Conservation (phyloP, 164 flowering plant genomes). For the Litsea cubeba region DNA sequence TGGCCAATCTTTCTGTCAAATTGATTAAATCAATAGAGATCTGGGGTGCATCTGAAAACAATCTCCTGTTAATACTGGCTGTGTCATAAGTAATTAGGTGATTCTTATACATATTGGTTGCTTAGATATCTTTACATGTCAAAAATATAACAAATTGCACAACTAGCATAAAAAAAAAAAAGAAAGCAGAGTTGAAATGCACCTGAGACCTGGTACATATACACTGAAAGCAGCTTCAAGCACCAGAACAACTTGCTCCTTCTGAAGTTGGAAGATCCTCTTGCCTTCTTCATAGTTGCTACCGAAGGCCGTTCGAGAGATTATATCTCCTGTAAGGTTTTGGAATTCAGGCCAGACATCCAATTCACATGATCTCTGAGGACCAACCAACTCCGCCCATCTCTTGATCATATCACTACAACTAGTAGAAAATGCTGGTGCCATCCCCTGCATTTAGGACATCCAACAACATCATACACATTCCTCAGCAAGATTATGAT, state of each 20-base stretch:
- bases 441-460: slow-evolving; percentile 15
- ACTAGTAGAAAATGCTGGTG: slow-evolving; percentile 20
- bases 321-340: slow-evolving; percentile 14
- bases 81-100: too few species aligned
- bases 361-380: slow-evolving; percentile 13
- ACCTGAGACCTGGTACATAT: slow-evolving; percentile 40
- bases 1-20: too few species aligned
- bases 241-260: slow-evolving; percentile 19
- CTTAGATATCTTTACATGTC: too few species aligned
- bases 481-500: background rate
- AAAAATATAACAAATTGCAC: too few species aligned
- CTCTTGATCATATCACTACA: slow-evolving; percentile 13
- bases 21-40: too few species aligned
- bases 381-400: slow-evolving; percentile 16
- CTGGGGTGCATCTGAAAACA: too few species aligned
- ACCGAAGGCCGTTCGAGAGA: slow-evolving; percentile 21
- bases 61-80: too few species aligned
- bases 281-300: slow-evolving; percentile 22
- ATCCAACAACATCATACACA: background rate
- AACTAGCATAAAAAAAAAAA: too few species aligned
- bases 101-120: too few species aligned
- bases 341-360: slow-evolving; percentile 21
- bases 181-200: background rate
- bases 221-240: background rate
- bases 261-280: slow-evolving; percentile 20